Evolutionary conservation across 306 rosid genomes (phyloP).

Genomic region (Abrus pulchellus): DNA sequence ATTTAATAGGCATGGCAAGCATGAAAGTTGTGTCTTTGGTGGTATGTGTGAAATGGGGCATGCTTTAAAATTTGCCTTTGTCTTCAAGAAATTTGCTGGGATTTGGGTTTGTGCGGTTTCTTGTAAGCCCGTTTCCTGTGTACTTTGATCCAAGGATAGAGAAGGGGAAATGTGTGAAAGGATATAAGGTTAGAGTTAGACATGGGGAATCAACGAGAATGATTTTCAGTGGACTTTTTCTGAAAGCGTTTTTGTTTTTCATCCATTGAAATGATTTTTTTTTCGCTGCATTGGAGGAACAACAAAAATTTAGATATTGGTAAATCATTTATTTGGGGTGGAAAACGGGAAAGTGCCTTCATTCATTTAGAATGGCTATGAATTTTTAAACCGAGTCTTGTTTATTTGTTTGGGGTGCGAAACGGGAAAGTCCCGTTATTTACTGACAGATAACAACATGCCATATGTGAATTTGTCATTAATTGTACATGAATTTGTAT

Average conservation of each 20-base stretch:
- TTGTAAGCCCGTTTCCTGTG: not conserved
- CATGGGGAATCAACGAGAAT: slow-evolving; percentile 10
- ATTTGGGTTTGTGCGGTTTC: not conserved
- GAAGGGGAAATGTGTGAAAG: slow-evolving; percentile 26
- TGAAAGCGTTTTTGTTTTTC: not conserved
- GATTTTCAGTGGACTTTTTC: not conserved
- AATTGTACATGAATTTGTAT: slow-evolving; percentile 6
- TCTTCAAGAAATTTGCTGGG: slow-evolving; percentile 13
- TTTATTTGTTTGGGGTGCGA: not conserved
- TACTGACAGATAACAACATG: not conserved
- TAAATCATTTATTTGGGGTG: not conserved
- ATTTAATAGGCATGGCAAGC: not conserved
- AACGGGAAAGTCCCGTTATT: not conserved
- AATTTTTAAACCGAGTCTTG: too few species aligned
- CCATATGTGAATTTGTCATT: not conserved
- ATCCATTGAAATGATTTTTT: slow-evolving; percentile 2
- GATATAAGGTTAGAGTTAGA: not conserved
- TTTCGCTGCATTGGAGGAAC: not conserved
- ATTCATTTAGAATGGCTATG: not conserved
- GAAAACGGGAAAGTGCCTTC: not conserved
- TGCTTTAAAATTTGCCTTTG: slow-evolving; percentile 10
- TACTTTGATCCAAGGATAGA: not conserved
- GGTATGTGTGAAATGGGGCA: not conserved
- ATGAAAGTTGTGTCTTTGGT: slow-evolving; percentile 8
- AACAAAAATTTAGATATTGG: not conserved